Evolutionary conservation across 2,329 filamentous ascomycete genomes (phyloP).

Genomic region (Setomelanomma holmii): DNA sequence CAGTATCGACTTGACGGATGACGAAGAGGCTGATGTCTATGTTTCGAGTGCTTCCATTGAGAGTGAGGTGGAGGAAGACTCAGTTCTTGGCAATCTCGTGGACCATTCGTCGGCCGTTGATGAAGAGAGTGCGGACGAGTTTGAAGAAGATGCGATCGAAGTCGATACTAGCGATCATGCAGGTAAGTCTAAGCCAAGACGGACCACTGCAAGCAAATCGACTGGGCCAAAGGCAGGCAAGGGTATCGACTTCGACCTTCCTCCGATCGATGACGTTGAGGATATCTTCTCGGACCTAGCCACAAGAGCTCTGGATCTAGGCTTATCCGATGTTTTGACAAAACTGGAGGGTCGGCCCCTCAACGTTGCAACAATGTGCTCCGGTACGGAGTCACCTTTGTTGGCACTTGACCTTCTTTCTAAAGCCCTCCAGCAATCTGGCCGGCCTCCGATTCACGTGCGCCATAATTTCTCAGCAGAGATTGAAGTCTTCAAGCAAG

Average conservation of each 20-base stretch:
- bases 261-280: slow-evolving; percentile 55
- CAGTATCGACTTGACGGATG: background rate
- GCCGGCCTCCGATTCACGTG: slow-evolving; percentile 24
- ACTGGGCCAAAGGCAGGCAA: slow-evolving; percentile 10
- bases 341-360: slow-evolving; percentile 51
- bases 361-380: slow-evolving; percentile 75
- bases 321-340: slow-evolving; percentile 45
- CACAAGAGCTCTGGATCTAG: slow-evolving; percentile 40
- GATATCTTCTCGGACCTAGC: slow-evolving; percentile 61
- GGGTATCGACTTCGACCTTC: slow-evolving; percentile 46
- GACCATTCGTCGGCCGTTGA: background rate
- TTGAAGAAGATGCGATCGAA: slow-evolving; percentile 4
- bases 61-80: slow-evolving; percentile 3
- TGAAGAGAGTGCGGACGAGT: background rate
- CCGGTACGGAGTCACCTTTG: slow-evolving; percentile 77
- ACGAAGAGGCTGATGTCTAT: slow-evolving; percentile 9
- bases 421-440: slow-evolving; percentile 24
- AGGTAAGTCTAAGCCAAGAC: background rate
- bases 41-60: background rate
- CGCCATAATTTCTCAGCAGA: slow-evolving; percentile 56
- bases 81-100: background rate
- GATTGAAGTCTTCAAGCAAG: slow-evolving; percentile 56
- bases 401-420: slow-evolving; percentile 67
- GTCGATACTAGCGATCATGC: background rate
- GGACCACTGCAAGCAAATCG: background rate